These are phyloP conservation scores for Aspergillus novofumigatus DNA, from an alignment of 2,329 filamentous ascomycete genomes.

Conservation along the genomic window DNA sequence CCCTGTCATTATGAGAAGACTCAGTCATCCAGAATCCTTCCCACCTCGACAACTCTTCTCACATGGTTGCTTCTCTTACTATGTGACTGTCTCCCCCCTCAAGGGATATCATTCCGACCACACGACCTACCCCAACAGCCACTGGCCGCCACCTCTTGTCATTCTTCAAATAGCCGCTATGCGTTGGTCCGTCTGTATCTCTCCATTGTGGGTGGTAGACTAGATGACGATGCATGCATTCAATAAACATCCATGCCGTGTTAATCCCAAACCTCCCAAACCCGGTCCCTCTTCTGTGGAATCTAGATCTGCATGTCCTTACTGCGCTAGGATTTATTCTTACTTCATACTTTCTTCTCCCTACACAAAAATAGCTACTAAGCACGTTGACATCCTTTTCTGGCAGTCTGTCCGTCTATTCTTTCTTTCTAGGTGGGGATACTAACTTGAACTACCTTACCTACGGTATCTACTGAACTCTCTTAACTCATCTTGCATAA, in stretches of 20 bases:
- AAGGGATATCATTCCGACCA: slow-evolving; percentile 13
- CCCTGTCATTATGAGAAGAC: background rate
- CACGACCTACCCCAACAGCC: background rate
- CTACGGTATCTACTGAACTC: background rate
- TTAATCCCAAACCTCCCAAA: background rate
- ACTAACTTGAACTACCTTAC: background rate
- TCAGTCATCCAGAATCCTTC: background rate
- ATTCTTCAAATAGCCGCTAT: slow-evolving; percentile 1
- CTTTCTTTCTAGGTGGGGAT: background rate
- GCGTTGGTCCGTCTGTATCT: background rate
- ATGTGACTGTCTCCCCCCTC: background rate
- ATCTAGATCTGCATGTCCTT: background rate
- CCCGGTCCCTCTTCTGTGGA: background rate
- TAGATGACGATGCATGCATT: background rate
- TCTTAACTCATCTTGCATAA: background rate
- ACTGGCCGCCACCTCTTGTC: slow-evolving; percentile 13
- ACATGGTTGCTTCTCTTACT: background rate
- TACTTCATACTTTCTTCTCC: background rate
- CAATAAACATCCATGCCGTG: background rate
- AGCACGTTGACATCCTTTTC: background rate
- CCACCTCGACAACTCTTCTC: background rate
- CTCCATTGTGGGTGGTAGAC: background rate
- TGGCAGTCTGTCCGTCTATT: background rate
- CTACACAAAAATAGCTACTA: background rate
- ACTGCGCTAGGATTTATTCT: background rate